Conservation (phyloP, 2,329 filamentous ascomycete genomes). For the Aspergillus hortae region DNA sequence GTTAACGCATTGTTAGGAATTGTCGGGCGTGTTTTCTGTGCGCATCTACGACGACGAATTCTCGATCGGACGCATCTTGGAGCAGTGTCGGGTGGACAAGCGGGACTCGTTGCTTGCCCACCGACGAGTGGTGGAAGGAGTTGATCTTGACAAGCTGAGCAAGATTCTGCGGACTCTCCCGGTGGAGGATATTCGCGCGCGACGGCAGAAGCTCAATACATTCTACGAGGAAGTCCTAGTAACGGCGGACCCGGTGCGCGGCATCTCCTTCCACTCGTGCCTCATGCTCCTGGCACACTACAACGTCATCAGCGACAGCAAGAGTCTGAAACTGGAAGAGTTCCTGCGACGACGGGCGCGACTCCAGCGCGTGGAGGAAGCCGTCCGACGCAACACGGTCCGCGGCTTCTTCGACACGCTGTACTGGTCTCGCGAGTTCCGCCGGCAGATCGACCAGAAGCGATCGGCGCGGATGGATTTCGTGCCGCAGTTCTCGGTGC, state of each 20-base stretch:
- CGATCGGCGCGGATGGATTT: constrained; percentile 71
- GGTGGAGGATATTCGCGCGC: constrained; percentile 66
- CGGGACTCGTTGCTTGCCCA: constrained; percentile 42
- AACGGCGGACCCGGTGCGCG: constrained; percentile 81
- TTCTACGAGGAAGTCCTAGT: constrained; percentile 97
- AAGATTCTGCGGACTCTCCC: constrained; percentile 70
- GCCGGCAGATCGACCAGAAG: constrained; percentile 68
- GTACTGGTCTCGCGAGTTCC: constrained; percentile 81
- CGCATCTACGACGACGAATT: constrained; percentile 90
- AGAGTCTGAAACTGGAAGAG: constrained; percentile 90
- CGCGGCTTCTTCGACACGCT: constrained; percentile 93
- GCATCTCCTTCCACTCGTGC: constrained; percentile 87
- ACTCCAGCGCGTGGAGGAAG: constrained; percentile 90
- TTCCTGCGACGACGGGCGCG: constrained; percentile 86
- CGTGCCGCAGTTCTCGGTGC: constrained; percentile 76
- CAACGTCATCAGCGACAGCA: constrained; percentile 97
- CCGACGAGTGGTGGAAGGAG: constrained; percentile 45
- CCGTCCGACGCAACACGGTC: constrained; percentile 84
- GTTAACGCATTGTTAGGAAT: constrained; percentile 50
- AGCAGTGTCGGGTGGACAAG: constrained; percentile 66
- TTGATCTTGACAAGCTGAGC: constrained; percentile 76
- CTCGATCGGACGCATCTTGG: constrained; percentile 80
- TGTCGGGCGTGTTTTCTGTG: constrained; percentile 96
- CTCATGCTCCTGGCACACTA: constrained; percentile 97
- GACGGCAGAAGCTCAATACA: constrained; percentile 78